Evolutionary conservation across 768 basidiomycete species (phyloP).

Genomic region (Lactarius indigo): DNA sequence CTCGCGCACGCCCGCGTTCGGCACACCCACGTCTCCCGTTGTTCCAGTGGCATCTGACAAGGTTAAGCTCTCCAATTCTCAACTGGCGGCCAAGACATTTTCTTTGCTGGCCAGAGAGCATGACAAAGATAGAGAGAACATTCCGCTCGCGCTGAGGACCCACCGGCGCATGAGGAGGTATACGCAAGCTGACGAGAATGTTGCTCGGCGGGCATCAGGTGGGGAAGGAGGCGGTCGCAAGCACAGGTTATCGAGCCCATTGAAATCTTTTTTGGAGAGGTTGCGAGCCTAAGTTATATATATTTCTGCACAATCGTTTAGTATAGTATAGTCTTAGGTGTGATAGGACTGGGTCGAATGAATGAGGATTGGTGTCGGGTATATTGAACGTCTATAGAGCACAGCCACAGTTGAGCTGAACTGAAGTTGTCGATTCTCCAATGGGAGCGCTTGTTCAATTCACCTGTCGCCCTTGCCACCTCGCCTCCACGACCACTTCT

Average conservation of each 20-base stretch:
- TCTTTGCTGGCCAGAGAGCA: slow-evolving; percentile 17
- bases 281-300: slow-evolving; percentile 9
- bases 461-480: neutral
- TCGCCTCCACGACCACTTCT: neutral
- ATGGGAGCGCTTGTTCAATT: neutral
- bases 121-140: slow-evolving; percentile 23
- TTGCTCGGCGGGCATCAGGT: slow-evolving; percentile 16
- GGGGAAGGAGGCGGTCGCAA: slow-evolving; percentile 13
- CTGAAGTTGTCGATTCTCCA: neutral
- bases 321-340: slow-evolving; percentile 2
- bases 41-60: slow-evolving; percentile 4
- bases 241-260: slow-evolving; percentile 21
- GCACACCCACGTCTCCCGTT: neutral
- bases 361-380: neutral
- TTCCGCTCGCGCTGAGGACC: slow-evolving; percentile 9
- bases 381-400: neutral
- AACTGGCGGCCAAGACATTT: slow-evolving; percentile 14
- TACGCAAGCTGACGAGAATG: slow-evolving; percentile 20
- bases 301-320: neutral
- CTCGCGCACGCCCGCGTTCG: neutral
- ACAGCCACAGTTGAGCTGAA: neutral
- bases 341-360: neutral
- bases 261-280: slow-evolving; percentile 24
- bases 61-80: slow-evolving; percentile 8
- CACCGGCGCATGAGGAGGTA: slow-evolving; percentile 9